Conservation (phyloP, 805 yeast species). For the Sugiyamaella chiloensis region DNA sequence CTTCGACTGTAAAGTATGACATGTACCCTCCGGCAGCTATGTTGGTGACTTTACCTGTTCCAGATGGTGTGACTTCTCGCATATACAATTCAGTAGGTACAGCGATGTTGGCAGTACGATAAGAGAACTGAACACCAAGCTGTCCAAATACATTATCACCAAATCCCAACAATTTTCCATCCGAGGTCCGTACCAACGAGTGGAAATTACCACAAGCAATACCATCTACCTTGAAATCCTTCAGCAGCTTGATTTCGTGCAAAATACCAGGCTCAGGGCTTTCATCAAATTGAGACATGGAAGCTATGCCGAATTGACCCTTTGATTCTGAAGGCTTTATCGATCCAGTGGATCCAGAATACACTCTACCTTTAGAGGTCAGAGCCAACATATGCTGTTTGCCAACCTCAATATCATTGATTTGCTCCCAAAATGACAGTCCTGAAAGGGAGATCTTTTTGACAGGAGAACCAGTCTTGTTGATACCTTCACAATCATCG, state of each 20-base stretch:
- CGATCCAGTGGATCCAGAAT: slow-evolving; percentile 57
- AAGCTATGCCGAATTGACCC: slow-evolving; percentile 87
- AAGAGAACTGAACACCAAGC: slow-evolving; percentile 64
- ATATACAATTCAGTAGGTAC: slow-evolving; percentile 59
- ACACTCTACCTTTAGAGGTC: slow-evolving; percentile 58
- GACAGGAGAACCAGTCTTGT: neutral
- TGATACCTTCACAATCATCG: neutral
- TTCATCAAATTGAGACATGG: slow-evolving; percentile 58
- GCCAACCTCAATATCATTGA: slow-evolving; percentile 59
- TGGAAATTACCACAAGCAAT: slow-evolving; percentile 76
- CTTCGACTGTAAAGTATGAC: slow-evolving; percentile 42
- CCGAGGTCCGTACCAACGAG: slow-evolving; percentile 62
- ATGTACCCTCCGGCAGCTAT: slow-evolving; percentile 73
- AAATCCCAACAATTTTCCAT: slow-evolving; percentile 78
- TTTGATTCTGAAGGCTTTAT: slow-evolving; percentile 27
- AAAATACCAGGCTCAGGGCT: slow-evolving; percentile 49
- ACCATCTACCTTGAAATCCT: slow-evolving; percentile 48
- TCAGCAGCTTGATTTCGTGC: slow-evolving; percentile 56
- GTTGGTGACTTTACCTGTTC: slow-evolving; percentile 35
- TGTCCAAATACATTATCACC: slow-evolving; percentile 88
- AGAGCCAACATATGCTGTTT: slow-evolving; percentile 63
- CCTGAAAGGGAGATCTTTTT: slow-evolving; percentile 15
- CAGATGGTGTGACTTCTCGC: slow-evolving; percentile 39
- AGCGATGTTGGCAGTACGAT: slow-evolving; percentile 64
- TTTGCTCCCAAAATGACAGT: slow-evolving; percentile 46